phyloP scores from a whole-genome alignment of 768 basidiomycete genomes.

The Favolaschia claudopus region DNA sequence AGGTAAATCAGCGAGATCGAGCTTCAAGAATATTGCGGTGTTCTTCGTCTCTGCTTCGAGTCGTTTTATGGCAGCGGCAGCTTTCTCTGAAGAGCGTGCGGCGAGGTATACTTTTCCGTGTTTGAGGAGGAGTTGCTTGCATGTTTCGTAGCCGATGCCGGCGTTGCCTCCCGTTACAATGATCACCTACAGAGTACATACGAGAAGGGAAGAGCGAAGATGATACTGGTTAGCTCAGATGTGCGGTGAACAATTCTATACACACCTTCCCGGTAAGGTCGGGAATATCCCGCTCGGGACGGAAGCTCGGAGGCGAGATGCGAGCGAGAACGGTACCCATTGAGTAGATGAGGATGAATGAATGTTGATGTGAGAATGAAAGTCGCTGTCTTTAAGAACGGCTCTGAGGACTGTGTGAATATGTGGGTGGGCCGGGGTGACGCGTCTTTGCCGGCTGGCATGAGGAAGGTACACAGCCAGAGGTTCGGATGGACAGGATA shows the following conservation, averaged over 20 bases:
- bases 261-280: slow-evolving; percentile 41
- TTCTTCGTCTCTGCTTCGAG: slow-evolving; percentile 36
- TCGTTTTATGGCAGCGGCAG: slow-evolving; percentile 29
- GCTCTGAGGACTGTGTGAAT: too few relatives aligned
- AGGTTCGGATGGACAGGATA: too few relatives aligned
- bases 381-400: too few relatives aligned
- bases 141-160: slow-evolving; percentile 50
- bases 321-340: neutral
- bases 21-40: slow-evolving; percentile 22
- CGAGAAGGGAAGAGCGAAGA: neutral
- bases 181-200: slow-evolving; percentile 25
- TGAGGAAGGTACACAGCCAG: too few relatives aligned
- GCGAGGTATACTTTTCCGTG: slow-evolving; percentile 38
- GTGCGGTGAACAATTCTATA: too few relatives aligned
- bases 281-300: slow-evolving; percentile 38
- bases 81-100: slow-evolving; percentile 20
- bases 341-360: too few relatives aligned
- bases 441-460: too few relatives aligned
- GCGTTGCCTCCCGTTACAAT: slow-evolving; percentile 47
- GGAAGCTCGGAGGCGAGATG: neutral
- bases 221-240: too few relatives aligned
- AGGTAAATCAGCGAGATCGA: slow-evolving; percentile 37
- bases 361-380: too few relatives aligned
- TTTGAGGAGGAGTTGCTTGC: slow-evolving; percentile 36
- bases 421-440: too few relatives aligned